Base-by-base conservation (phyloP, 2,329 filamentous ascomycete genomes). In the Lithohypha guttulata region DNA sequence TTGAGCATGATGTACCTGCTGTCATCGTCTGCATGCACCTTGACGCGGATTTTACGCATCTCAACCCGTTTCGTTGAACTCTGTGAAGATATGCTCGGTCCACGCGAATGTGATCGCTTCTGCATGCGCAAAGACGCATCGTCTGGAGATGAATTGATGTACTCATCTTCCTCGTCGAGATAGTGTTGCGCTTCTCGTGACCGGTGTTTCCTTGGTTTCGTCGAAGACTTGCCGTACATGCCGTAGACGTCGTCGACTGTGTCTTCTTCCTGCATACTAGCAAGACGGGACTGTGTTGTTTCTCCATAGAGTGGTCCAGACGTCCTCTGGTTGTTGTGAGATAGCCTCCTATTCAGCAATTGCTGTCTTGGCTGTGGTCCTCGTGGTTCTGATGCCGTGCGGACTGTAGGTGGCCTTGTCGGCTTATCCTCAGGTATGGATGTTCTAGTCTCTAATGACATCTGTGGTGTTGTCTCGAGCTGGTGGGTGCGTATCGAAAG, bases 1-100 rank as follows among this genome's bases (percentile, higher is more conserved):
- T 46, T 47, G 38, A 95, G 77, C 74, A 95, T 86, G 48, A 96
- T 82, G 59, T 94, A 95, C 44, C 93, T 79, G 21, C 86, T 91
- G 55, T 98, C 91, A 30, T 85, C 82, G 2, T 75, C 63, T 3
- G 71, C 78, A 56, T 96, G 87, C 2, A 94, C 86, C 66, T 98
- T 98, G 58, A 95, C 78, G 25, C 87, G 77, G 48, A 96, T 78
- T 60, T 87, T 81, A 46, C 75, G 75, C 42, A 91, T 68, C 5
- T 84, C 81, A 1, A 76, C 74, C 41, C 73, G 54, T 33, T 46
- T 50, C 34, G n/a, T 39, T 41, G 30, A 56, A 55, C 7, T 58
- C 55, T 8, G 58, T 17, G 35, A 39, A 8, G 35, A 39, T 4
- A 39, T 19, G 56, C 30, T 40, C 8, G 37, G 37, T 8, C 30